Base-by-base conservation (phyloP, 768 basidiomycete species). In the Vishniacozyma victoriae region DNA sequence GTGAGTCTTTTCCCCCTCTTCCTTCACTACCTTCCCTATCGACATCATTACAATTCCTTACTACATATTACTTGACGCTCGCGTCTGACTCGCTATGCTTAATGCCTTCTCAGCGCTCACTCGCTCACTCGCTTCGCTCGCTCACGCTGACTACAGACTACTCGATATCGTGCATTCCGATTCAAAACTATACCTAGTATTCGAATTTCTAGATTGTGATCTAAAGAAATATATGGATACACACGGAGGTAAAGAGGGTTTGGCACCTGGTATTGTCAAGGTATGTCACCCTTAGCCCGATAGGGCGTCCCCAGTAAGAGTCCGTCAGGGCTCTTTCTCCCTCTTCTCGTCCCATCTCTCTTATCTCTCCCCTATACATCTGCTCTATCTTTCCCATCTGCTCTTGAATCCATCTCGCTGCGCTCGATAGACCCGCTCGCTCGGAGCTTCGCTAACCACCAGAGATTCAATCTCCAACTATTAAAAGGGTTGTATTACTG, bases 401-500 rank as follows among this genome's bases (percentile, higher is more conserved):
- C n/a, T n/a, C n/a, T n/a, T n/a, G n/a, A n/a, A n/a, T n/a, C n/a
- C 9, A n/a, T 33, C 29, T 9, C 9, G 29, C n/a, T 33, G 29
- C n/a, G 29, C n/a, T n/a, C 29, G 9, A 33, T n/a, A n/a, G 29
- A 33, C 9, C 29, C 29, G 29, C n/a, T 9, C 9, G 9, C 29
- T n/a, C 9, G n/a, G n/a, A n/a, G 9, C n/a, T n/a, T 9, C 9
- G 29, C 29, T 33, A n/a, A 33, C n/a, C 9, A 33, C 29, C 73
- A 96, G 93, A 91, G 88, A 87, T 95, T 96, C 76, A 90, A 90
- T 43, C 82, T 85, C 68, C 93, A 99, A 71, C 80, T 99, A 54
- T 82, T 82, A 57, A 84, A 86, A 41, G 95, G 95, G 4, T 77
- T 99, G 20, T 78, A 90, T 54, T 95, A 90, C 73, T 92, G 92